These are phyloP conservation scores for Paraconiothyrium sp. DNA, from an alignment of 2,329 filamentous ascomycete genomes.

Conservation along the genomic window DNA sequence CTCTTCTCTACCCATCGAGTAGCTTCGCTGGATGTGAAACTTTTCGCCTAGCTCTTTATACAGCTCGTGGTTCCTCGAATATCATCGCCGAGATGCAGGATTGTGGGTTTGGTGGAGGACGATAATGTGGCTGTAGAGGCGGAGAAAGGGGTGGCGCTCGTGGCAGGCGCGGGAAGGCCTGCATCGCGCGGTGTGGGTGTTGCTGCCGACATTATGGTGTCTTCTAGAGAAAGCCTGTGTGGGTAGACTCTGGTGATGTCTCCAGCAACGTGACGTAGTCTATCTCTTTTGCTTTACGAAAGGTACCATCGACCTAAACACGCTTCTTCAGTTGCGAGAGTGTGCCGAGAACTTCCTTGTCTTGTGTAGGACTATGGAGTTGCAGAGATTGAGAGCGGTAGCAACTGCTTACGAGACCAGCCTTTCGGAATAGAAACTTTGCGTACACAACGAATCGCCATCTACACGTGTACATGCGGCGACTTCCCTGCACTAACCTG, in stretches of 20 bases:
- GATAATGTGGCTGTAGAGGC: neutral
- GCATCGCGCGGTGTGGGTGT: constrained; percentile 40
- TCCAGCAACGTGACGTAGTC: too few species aligned
- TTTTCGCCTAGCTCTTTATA: constrained; percentile 48
- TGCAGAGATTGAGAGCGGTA: neutral
- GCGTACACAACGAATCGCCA: constrained; percentile 13
- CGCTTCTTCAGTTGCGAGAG: neutral
- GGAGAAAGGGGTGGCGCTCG: too few species aligned
- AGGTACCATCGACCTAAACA: neutral
- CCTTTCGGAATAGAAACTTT: constrained; percentile 7
- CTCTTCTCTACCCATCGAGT: constrained; percentile 50
- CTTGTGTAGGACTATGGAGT: too few species aligned
- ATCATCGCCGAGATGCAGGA: constrained; percentile 57
- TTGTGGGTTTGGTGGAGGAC: constrained; percentile 42
- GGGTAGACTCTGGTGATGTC: neutral
- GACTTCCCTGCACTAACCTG: neutral
- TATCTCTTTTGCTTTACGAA: neutral
- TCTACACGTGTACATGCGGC: constrained; percentile 19
- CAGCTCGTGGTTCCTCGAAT: constrained; percentile 56
- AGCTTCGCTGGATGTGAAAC: constrained; percentile 52
- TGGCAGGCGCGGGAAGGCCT: constrained; percentile 21
- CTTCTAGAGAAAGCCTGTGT: neutral
- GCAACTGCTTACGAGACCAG: constrained; percentile 4
- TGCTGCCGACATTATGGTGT: constrained; percentile 29
- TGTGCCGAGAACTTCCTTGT: too few species aligned